Evolutionary conservation across 495 filamentous ascomycete species (phyloP).

Genomic region (Neurospora tetrasperma): DNA sequence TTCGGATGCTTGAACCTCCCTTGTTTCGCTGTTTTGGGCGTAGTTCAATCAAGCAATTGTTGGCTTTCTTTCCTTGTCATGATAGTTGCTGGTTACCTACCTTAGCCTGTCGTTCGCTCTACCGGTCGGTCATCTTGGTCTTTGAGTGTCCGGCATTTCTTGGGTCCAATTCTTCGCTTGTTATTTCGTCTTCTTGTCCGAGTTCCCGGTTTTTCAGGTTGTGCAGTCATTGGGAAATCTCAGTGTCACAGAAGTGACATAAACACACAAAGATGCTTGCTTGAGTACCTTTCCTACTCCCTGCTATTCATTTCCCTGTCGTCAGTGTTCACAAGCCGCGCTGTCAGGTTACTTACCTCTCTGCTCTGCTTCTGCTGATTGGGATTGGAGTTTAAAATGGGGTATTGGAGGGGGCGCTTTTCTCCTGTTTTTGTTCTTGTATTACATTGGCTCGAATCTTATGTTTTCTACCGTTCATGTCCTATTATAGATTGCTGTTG

Average conservation of each 20-base stretch:
- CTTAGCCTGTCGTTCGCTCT: too few relatives aligned
- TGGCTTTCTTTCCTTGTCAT: not conserved
- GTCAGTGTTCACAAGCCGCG: not conserved
- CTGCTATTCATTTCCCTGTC: not conserved
- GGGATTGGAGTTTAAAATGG: not conserved
- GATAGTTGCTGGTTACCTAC: not conserved
- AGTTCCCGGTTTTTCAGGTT: not conserved
- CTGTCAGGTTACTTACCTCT: not conserved
- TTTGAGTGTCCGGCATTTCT: too few relatives aligned
- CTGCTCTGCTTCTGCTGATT: not conserved
- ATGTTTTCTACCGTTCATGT: too few relatives aligned
- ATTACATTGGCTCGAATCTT: not conserved
- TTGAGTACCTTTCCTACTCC: too few relatives aligned
- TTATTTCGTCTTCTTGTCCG: not conserved
- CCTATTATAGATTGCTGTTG: not conserved
- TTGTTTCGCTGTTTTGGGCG: not conserved
- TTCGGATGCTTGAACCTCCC: not conserved
- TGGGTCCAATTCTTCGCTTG: not conserved
- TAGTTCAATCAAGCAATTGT: not conserved
- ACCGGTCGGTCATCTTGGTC: too few relatives aligned
- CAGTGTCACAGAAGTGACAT: not conserved
- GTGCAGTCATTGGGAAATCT: not conserved
- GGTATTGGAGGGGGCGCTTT: not conserved
- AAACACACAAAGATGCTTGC: not conserved
- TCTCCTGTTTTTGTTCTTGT: not conserved